Evolutionary conservation across 192 early-diverging fungal genomes (phyloP).

Genomic region (Coemansia sp.): DNA sequence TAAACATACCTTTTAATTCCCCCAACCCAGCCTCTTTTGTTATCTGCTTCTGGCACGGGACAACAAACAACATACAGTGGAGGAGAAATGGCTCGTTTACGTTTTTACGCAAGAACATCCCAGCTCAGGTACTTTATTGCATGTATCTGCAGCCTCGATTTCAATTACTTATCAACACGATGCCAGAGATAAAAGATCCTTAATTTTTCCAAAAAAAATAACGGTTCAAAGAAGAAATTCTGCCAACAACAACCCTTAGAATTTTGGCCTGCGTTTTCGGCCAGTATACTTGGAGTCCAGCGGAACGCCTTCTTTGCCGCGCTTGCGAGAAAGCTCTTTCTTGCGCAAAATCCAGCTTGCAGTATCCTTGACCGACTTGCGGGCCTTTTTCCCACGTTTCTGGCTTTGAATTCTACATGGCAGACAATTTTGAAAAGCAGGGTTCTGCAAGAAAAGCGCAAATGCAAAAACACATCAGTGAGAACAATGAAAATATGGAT

Average conservation of each 20-base stretch:
- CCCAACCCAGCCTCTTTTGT: no score
- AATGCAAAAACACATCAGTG: slow-evolving; percentile 1
- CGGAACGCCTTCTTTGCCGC: slow-evolving; percentile 77
- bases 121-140: not conserved
- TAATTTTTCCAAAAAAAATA: no score
- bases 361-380: slow-evolving; percentile 76
- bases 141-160: not conserved
- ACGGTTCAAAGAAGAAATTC: no score
- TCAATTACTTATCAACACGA: not conserved
- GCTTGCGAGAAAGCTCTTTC: slow-evolving; percentile 78
- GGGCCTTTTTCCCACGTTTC: slow-evolving; percentile 27
- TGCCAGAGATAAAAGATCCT: not conserved
- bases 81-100: no score
- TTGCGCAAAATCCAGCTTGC: slow-evolving; percentile 84
- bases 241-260: slow-evolving; percentile 67
- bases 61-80: no score
- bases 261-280: slow-evolving; percentile 83
- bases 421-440: slow-evolving; percentile 5
- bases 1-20: no score
- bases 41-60: no score
- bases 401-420: slow-evolving; percentile 45
- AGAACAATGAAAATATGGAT: not conserved
- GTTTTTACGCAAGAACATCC: not conserved
- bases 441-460: not conserved
- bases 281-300: slow-evolving; percentile 93